Base-by-base conservation (phyloP, 345 rosid genomes). In the Euphorbia peplus region DNA sequence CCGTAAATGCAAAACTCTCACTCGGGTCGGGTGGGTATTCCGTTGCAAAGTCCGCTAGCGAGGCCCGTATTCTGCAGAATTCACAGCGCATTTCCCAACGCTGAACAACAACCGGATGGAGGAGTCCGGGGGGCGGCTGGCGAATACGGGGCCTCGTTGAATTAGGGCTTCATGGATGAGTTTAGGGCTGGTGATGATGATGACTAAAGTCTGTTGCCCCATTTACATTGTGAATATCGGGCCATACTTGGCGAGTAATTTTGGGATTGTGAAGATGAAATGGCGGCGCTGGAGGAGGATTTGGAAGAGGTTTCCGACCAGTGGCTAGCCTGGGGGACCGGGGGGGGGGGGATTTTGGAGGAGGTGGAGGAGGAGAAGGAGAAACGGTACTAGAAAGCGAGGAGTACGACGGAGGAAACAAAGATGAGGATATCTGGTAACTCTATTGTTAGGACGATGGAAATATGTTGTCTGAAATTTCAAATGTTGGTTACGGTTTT, bases 151-250 rank as follows among this genome's bases (percentile, higher is more conserved):
- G 0, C 97, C 97, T 5, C 86, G 79, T 63, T 83, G 86, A 57
- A 93, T 83, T 11, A 93, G 76, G 32, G 95, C 99, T 78, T 93
- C 96, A 58, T 95, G 99, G 76, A 95, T 95, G 57, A 91, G 91
- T 50, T 79, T 86, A 1, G 91, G 78, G 70, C 86, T 88, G 7
- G 96, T 87, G 68, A 95, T 79, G n/a, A n/a, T n/a, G 0, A 95
- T 88, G 22, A 95, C 83, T 66, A 91, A 74, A n/a, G 88, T 89
- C 8, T 96, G 93, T 69, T 95, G 97, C 22, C 99, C 99, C 97
- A 95, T 91, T 51, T 84, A 87, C 93, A 95, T 78, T 73, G 91
- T 88, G 85, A 95, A 95, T 59, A 95, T 91, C 35, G 97, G 93
- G 60, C 99, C 97, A 22, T 85, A 95, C 64, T 68, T 87, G 39